phyloP scores from a whole-genome alignment of 352 stramenopile species.

The Aphanomyces invadans region DNA sequence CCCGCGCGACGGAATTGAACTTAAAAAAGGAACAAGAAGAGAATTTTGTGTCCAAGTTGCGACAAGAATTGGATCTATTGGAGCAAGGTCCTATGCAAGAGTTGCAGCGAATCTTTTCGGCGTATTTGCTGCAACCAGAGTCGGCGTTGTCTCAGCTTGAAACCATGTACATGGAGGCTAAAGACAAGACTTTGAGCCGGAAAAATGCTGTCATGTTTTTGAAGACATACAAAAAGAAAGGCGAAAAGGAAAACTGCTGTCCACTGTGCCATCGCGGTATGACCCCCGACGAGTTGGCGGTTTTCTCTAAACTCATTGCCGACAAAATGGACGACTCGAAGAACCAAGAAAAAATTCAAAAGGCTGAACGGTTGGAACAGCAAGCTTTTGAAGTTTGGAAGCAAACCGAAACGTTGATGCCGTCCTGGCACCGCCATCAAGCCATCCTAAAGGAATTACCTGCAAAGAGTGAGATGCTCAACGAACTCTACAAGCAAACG shows the following conservation, averaged over 20 bases:
- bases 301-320: slow-evolving; percentile 54
- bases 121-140: slow-evolving; percentile 34
- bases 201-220: slow-evolving; percentile 82
- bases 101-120: neutral
- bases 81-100: neutral
- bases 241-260: slow-evolving; percentile 69
- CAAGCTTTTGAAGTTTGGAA: slow-evolving; percentile 47
- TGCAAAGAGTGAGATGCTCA: slow-evolving; percentile 39
- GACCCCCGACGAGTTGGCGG: slow-evolving; percentile 43
- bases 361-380: slow-evolving; percentile 46
- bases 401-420: slow-evolving; percentile 44
- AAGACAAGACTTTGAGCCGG: slow-evolving; percentile 68
- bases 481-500: slow-evolving; percentile 39
- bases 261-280: slow-evolving; percentile 63
- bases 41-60: slow-evolving; percentile 34
- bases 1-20: neutral
- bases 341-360: slow-evolving; percentile 67
- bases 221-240: slow-evolving; percentile 78
- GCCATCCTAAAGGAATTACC: slow-evolving; percentile 42
- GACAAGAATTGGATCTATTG: slow-evolving; percentile 32
- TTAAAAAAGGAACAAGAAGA: slow-evolving; percentile 29
- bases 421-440: slow-evolving; percentile 61
- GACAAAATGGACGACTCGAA: slow-evolving; percentile 72
- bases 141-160: slow-evolving; percentile 43
- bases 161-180: slow-evolving; percentile 60